Conservation (phyloP, 2,329 filamentous ascomycete genomes). For the Aspergillus candidus region DNA sequence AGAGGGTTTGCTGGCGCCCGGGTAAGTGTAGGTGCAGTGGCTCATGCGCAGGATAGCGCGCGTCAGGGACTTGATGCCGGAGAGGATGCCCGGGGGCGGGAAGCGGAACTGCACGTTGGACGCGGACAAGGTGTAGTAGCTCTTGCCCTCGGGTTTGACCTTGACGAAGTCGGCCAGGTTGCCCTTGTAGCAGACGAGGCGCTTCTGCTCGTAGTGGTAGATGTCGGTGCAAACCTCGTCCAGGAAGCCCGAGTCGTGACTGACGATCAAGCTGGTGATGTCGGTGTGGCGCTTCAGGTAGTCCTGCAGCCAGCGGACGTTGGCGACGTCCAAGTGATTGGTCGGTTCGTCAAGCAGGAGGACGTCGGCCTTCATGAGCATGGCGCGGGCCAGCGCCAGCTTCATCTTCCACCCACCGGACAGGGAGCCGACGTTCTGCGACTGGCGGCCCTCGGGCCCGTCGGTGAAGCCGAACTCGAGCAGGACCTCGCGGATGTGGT, state of each 20-base stretch:
- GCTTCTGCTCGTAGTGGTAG: slow-evolving; percentile 98
- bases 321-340: slow-evolving; percentile 94
- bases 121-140: slow-evolving; percentile 92
- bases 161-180: slow-evolving; percentile 66
- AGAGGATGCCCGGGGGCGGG: slow-evolving; percentile 87
- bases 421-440: slow-evolving; percentile 83
- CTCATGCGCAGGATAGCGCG: slow-evolving; percentile 93
- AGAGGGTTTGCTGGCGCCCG: slow-evolving; percentile 81
- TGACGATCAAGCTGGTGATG: slow-evolving; percentile 95
- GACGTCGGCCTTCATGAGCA: slow-evolving; percentile 96
- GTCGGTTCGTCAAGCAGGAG: slow-evolving; percentile 96
- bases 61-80: slow-evolving; percentile 91
- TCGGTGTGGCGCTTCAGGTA: slow-evolving; percentile 95
- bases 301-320: slow-evolving; percentile 91
- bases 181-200: slow-evolving; percentile 57
- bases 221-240: slow-evolving; percentile 98
- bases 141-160: slow-evolving; percentile 87
- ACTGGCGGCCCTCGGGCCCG: slow-evolving; percentile 81
- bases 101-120: slow-evolving; percentile 95
- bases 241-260: slow-evolving; percentile 95
- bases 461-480: slow-evolving; percentile 89
- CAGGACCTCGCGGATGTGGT: slow-evolving; percentile 77
- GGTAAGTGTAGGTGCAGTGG: slow-evolving; percentile 88
- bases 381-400: slow-evolving; percentile 87
- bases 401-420: slow-evolving; percentile 99